Evolutionary conservation across 2,329 filamentous ascomycete genomes (phyloP).

Genomic region (Epicoccum nigrum): DNA sequence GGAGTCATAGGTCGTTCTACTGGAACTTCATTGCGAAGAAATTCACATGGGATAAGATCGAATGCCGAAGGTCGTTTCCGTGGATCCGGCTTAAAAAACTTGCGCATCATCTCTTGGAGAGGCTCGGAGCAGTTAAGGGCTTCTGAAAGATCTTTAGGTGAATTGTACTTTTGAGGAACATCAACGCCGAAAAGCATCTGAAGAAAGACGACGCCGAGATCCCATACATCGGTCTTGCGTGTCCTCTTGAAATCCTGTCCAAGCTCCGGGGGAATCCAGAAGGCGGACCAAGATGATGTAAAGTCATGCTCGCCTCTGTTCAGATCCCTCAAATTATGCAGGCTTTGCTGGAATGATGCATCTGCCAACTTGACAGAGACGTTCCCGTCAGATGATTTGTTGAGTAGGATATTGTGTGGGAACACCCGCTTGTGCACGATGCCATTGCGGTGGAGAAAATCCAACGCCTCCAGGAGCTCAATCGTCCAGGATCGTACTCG

Average conservation of each 20-base stretch:
- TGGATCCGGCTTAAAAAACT: conserved; percentile 83
- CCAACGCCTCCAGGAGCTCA: conserved; percentile 85
- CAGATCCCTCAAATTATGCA: conserved; percentile 66
- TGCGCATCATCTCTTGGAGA: conserved; percentile 78
- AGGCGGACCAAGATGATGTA: conserved; percentile 72
- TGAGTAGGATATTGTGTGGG: conserved; percentile 77
- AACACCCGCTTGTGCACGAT: conserved; percentile 85
- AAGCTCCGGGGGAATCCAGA: conserved; percentile 84
- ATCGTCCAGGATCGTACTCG: conserved; percentile 90
- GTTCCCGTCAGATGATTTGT: conserved; percentile 70
- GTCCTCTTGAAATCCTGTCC: conserved; percentile 61
- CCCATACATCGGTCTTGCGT: conserved; percentile 92
- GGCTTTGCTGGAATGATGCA: conserved; percentile 70
- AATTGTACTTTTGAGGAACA: conserved; percentile 76
- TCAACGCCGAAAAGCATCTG: conserved; percentile 93
- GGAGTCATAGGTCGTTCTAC: conserved; percentile 45
- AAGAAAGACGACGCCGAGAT: conserved; percentile 86
- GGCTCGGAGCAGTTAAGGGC: conserved; percentile 74
- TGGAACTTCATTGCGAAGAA: conserved; percentile 58
- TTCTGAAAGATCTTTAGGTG: conserved; percentile 75
- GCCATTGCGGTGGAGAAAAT: conserved; percentile 84
- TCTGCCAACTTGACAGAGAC: conserved; percentile 75
- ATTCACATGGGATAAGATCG: conserved; percentile 65
- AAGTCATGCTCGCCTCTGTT: conserved; percentile 58
- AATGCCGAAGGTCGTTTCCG: conserved; percentile 87